A percentile compares a stretch with the other conserved stretches of the same genome.
These are phyloP conservation scores for Colletotrichum sp. DNA, from an alignment of 2,329 filamentous ascomycete genomes.

Conservation along the genomic window DNA sequence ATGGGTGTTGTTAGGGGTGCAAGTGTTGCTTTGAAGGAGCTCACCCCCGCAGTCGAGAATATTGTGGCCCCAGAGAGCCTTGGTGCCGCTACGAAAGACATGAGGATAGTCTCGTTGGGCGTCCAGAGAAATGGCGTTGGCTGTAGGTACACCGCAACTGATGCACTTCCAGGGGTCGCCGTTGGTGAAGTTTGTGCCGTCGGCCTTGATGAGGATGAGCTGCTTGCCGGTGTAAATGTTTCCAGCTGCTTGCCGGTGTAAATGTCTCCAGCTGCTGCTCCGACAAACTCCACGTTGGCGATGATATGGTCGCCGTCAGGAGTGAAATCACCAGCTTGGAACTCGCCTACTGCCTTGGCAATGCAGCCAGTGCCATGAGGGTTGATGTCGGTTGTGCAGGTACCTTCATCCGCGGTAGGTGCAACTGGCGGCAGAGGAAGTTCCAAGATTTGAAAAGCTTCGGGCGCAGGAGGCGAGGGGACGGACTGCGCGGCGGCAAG, in stretches of 20 bases:
- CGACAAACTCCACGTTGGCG: constrained; percentile 41
- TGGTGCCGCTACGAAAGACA: constrained; percentile 41
- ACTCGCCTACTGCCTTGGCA: constrained; percentile 9
- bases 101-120: constrained; percentile 44
- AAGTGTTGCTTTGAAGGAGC: constrained; percentile 36
- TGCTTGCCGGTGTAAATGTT: constrained; percentile 47
- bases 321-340: constrained; percentile 34
- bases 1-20: constrained; percentile 37
- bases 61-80: constrained; percentile 36
- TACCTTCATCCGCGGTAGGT: constrained; percentile 27
- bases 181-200: constrained; percentile 44
- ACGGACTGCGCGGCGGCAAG: background rate
- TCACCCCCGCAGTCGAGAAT: constrained; percentile 41
- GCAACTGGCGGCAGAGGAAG: constrained; percentile 41
- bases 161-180: constrained; percentile 53
- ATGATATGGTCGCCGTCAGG: constrained; percentile 47
- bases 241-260: constrained; percentile 41
- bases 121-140: constrained; percentile 30
- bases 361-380: constrained; percentile 42
- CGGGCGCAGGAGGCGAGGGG: constrained; percentile 31
- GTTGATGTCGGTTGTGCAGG: constrained; percentile 37
- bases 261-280: constrained; percentile 45
- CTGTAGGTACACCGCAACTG: constrained; percentile 43
- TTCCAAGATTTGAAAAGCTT: constrained; percentile 36
- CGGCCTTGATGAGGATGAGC: constrained; percentile 45